Percentiles rank a stretch among this genome's conserved stretches.
phyloP scores from a whole-genome alignment of 2,329 filamentous ascomycete species.

The Stenocarpella maydis region DNA sequence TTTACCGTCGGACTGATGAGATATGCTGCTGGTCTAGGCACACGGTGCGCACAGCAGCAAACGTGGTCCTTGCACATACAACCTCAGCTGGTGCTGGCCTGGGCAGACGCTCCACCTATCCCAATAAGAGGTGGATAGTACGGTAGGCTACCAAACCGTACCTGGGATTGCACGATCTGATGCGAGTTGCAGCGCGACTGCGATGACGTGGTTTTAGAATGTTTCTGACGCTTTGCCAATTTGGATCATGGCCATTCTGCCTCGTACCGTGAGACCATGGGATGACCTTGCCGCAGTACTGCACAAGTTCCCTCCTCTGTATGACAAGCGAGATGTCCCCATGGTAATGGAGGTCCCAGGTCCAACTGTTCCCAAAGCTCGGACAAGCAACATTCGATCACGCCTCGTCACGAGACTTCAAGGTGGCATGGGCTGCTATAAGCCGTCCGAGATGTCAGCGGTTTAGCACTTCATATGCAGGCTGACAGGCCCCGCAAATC shows the following conservation, averaged over 20 bases:
- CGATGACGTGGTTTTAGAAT: constrained; percentile 27
- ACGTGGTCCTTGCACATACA: constrained; percentile 23
- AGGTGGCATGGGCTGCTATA: background rate
- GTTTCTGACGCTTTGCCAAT: constrained; percentile 10
- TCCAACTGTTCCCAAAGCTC: background rate
- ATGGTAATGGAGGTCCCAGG: background rate
- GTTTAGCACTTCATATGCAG: constrained; percentile 15
- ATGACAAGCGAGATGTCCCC: constrained; percentile 5
- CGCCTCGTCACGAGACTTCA: background rate
- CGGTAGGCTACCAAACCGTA: constrained; percentile 7
- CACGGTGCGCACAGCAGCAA: constrained; percentile 20
- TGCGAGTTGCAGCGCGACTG: constrained; percentile 3
- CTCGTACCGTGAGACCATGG: background rate
- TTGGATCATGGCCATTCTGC: background rate
- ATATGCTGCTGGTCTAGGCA: constrained; percentile 12
- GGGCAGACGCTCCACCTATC: background rate
- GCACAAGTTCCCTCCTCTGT: constrained; percentile 10
- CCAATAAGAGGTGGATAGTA: background rate
- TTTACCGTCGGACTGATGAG: constrained; percentile 9
- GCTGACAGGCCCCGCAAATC: constrained; percentile 5
- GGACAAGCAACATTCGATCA: background rate
- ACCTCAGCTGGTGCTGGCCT: background rate
- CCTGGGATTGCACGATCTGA: constrained; percentile 27
- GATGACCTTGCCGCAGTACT: background rate
- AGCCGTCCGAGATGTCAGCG: constrained; percentile 18